Conservation (phyloP, 169 alveolate genomes). For the Theileria equi region DNA sequence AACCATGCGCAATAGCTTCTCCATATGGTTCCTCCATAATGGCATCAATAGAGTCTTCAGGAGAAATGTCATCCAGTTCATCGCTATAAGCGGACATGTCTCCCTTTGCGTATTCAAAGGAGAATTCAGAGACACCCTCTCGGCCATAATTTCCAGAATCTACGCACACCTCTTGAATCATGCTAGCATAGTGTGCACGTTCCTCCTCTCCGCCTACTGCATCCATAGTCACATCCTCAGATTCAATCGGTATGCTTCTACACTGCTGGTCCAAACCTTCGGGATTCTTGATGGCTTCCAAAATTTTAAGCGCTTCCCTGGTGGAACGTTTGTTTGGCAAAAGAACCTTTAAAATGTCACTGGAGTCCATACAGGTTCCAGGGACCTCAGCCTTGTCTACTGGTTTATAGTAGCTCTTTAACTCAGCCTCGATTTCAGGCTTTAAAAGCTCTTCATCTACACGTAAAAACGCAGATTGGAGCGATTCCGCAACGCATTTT, state of each 20-base stretch:
- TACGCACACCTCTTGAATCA: slow-evolving; percentile 9
- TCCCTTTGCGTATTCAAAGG: neutral
- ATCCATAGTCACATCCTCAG: neutral
- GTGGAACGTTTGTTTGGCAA: slow-evolving; percentile 39
- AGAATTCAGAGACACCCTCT: neutral
- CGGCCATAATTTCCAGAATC: slow-evolving; percentile 24
- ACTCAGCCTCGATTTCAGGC: slow-evolving; percentile 43
- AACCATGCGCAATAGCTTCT: slow-evolving; percentile 66
- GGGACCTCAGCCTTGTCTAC: too few species aligned
- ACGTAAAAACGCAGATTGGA: slow-evolving; percentile 46
- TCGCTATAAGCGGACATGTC: neutral
- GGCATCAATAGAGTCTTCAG: slow-evolving; percentile 20
- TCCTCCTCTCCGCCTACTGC: neutral
- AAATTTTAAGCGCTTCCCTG: neutral
- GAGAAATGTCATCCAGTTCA: neutral
- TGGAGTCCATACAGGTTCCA: slow-evolving; percentile 4
- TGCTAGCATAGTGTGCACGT: slow-evolving; percentile 10
- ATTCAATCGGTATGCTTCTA: too few species aligned
- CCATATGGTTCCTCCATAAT: neutral
- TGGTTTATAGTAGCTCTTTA: too few species aligned
- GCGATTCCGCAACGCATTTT: slow-evolving; percentile 49
- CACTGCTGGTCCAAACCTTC: too few species aligned
- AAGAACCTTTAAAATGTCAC: slow-evolving; percentile 46
- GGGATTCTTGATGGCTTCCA: neutral
- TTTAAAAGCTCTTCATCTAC: slow-evolving; percentile 56